Percentiles rank a stretch among this genome's conserved stretches.
phyloP scores from a whole-genome alignment of 129 eudicot genomes.

The Solidago caesia region DNA sequence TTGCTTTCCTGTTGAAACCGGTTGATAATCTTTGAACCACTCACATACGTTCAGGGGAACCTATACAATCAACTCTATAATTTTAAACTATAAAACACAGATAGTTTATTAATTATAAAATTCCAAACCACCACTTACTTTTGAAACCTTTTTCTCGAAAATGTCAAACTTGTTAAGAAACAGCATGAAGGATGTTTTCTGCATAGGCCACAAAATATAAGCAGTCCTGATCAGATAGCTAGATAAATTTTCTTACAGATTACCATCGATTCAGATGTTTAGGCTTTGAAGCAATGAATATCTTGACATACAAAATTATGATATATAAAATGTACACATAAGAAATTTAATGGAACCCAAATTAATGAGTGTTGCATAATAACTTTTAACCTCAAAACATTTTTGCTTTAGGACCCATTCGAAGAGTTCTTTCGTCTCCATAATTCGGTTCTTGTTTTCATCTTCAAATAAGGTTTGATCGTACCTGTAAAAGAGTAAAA shows the following conservation, averaged over 20 bases:
- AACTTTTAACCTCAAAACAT: conserved; percentile 67
- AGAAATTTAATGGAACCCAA: neutral
- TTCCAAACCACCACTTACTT: conserved; percentile 48
- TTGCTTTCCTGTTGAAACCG: conserved; percentile 87
- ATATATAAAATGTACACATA: neutral
- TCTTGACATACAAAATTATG: neutral
- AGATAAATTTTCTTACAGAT: neutral
- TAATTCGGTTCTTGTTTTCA: conserved; percentile 82
- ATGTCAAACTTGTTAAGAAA: conserved; percentile 96
- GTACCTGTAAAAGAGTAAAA: conserved; percentile 54
- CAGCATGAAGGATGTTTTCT: conserved; percentile 97
- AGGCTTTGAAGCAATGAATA: conserved; percentile 2
- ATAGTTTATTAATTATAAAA: neutral
- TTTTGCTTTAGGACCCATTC: conserved; percentile 96
- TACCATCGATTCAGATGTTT: neutral
- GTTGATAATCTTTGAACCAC: conserved; percentile 96
- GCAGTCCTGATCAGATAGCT: conserved; percentile 1
- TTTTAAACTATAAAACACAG: conserved; percentile 14
- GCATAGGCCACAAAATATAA: conserved; percentile 42
- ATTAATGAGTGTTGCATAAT: neutral
- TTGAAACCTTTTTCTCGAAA: conserved; percentile 87
- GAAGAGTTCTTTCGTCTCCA: conserved; percentile 91
- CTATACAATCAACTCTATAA: conserved; percentile 38
- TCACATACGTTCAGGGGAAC: conserved; percentile 79
- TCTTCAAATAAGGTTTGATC: conserved; percentile 93